phyloP scores from a whole-genome alignment of 495 filamentous ascomycete genomes.

The Cercophora sp. region DNA sequence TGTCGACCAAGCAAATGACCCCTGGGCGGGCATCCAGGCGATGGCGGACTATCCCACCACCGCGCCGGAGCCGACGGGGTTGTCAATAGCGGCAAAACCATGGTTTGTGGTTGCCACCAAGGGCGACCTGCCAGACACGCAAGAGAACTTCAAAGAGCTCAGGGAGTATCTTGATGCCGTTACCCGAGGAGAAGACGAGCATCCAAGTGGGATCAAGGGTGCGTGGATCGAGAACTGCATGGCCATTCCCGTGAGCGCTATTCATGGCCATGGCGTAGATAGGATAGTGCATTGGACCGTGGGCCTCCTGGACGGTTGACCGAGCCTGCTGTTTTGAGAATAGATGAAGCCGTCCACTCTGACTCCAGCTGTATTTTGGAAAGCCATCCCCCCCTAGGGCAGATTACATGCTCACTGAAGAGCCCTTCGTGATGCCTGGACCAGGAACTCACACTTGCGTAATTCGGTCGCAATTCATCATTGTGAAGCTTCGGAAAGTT shows the following conservation, averaged over 20 bases:
- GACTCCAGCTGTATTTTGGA: no score
- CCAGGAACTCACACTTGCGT: no score
- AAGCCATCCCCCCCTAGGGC: no score
- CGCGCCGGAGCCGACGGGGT: constrained; percentile 26
- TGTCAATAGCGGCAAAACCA: constrained; percentile 78
- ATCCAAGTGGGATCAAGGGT: constrained; percentile 66
- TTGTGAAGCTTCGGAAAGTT: no score
- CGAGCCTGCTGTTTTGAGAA: no score
- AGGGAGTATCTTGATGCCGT: constrained; percentile 64
- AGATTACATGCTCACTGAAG: no score
- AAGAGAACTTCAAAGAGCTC: constrained; percentile 68
- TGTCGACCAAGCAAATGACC: constrained; percentile 11
- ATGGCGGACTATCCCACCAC: constrained; percentile 31
- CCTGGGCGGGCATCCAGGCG: constrained; percentile 28
- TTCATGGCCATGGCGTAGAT: constrained; percentile 76
- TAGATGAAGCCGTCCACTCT: no score
- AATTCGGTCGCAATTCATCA: no score
- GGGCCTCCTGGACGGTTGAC: constrained; percentile 57
- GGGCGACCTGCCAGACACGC: constrained; percentile 75
- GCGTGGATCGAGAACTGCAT: constrained; percentile 62
- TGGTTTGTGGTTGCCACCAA: constrained; percentile 99
- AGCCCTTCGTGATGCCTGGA: no score
- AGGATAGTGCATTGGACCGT: constrained; percentile 74
- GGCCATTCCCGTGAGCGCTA: constrained; percentile 84
- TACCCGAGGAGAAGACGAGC: constrained; percentile 51